Evolutionary conservation across 106 monocot genomes (phyloP), one percentile per base, ranked within the genome.

Genomic region (Phalaenopsis aphrodite): DNA sequence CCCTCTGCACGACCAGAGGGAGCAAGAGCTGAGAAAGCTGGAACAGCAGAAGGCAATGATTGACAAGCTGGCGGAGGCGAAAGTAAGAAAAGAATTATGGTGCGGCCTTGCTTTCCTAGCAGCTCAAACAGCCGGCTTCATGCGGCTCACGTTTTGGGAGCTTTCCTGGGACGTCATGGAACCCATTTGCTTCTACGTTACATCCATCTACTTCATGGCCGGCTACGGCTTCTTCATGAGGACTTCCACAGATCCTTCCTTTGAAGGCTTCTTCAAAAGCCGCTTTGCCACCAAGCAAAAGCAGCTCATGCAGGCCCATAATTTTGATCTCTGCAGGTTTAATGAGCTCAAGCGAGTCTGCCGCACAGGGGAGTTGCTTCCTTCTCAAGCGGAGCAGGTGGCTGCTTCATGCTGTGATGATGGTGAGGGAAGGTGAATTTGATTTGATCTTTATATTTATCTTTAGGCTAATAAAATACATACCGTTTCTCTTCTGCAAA

Each of bases 101-200:
- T 77, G 73, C 39, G 87, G 90, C 17, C 61, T 85, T 69, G 85
- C 47, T 30, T 78, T 90, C 21, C 17, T 82, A 47, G 76, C 69
- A 16, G 12, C 85, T 12, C 90, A 90, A 58, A 90, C 90, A 8
- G 37, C 68, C 30, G 90, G 81, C 37, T 85, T 90, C 81, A 83
- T 87, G 85, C 80, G 90, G 41, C 90, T 90, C 18, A 90, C 90
- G 4, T 90, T 87, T 71, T 90, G 90, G 90, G 90, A 90, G 72
- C 81, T 90, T 2, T 83, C 90, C 6, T 90, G 90, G 87, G 90
- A 90, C 58, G 90, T 90, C 1, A 90, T 90, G 90, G 90, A 90
- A 57, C 90, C 90, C 41, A 77, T 90, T 41, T 90, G 90, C 85
- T 90, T 87, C 87, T 90, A 75, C 76, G 82, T 83, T 15, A 90